Evolutionary conservation across 1,139 yeast species (phyloP), one percentile per base, ranked within the genome.

Genomic region (Pichia sp.): DNA sequence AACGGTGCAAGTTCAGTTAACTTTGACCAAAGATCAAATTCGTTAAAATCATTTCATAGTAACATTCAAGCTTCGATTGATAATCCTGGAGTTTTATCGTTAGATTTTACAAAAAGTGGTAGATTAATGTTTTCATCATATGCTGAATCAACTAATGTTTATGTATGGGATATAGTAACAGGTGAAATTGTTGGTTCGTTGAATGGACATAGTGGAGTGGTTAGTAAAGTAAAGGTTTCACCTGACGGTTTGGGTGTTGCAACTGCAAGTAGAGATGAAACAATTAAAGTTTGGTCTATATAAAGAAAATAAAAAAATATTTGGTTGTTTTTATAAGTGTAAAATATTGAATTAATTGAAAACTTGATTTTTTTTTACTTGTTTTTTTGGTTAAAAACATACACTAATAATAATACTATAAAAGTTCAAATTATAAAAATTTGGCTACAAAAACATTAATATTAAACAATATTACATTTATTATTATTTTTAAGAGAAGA

Each of bases 71-170:
- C 77, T 3, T 68, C 71, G 13, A 67, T 81, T 46, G 84, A 83
- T 52, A 74, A 75, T 45, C 80, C 82, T 13, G 89, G 89, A 6
- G 83, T 89, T 27, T 72, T 80, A 14, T 81, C 95, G 0, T 64
- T 89, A 22, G 93, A 84, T 63, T 84, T 86, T 62, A 84, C 95
- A 44, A 72, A 70, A 11, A 84, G 93, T 45, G 96, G 96, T 0
- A 69, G 97, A 48, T 67, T 89, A 30, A 70, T 89, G 69, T 85
- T 84, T 65, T 75, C 84, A 0, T 85, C 95, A 52, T 87, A 87
- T 67, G 81, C 90, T 0, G 95, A 88, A 55, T 77, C 80, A 34
- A 49, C 59, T 47, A 84, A 87, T 1, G 83, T 93, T 60, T 71
- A 85, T 29, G 76, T 87, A 3, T 87, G 96, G 95, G 98, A 90